A percentile compares a stretch with the other conserved stretches of the same genome.
Conservation (phyloP, 352 stramenopile species). For the Pythium dissimile region DNA sequence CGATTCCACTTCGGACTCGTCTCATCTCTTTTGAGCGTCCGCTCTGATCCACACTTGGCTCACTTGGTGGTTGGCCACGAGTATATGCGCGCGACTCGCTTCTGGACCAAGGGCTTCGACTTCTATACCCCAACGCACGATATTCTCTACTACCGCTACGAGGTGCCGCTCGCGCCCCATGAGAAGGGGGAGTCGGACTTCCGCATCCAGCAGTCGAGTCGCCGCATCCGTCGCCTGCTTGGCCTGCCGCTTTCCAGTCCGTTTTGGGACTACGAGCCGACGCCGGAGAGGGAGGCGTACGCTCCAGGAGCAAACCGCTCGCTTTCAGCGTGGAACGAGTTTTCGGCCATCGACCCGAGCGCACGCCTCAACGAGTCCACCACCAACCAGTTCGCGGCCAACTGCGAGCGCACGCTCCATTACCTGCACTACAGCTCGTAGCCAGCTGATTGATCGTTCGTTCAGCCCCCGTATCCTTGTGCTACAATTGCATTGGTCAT, state of each 20-base stretch:
- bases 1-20: conserved; percentile 76
- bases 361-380: conserved; percentile 78
- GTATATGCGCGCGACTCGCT: conserved; percentile 74
- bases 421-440: conserved; percentile 53
- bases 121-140: conserved; percentile 76
- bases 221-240: conserved; percentile 65
- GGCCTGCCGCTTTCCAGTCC: conserved; percentile 40
- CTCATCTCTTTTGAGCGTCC: conserved; percentile 52
- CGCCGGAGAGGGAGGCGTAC: conserved; percentile 43
- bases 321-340: conserved; percentile 52
- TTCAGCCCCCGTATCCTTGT: conserved; percentile 7
- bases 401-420: conserved; percentile 48
- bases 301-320: conserved; percentile 42
- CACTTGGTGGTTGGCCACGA: conserved; percentile 58
- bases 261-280: conserved; percentile 15
- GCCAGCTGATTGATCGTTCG: too few relatives aligned
- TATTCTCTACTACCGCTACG: conserved; percentile 64
- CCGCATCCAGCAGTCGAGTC: conserved; percentile 29
- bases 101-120: conserved; percentile 85
- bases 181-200: conserved; percentile 21
- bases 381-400: conserved; percentile 78
- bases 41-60: conserved; percentile 71
- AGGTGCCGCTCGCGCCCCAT: conserved; percentile 33
- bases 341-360: conserved; percentile 59
- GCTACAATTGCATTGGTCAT: conserved; percentile 16